Percentiles rank a stretch among this genome's conserved stretches.
These are phyloP conservation scores for Trichoderma semiorbis DNA, from an alignment of 2,329 filamentous ascomycete species.

Conservation along the genomic window DNA sequence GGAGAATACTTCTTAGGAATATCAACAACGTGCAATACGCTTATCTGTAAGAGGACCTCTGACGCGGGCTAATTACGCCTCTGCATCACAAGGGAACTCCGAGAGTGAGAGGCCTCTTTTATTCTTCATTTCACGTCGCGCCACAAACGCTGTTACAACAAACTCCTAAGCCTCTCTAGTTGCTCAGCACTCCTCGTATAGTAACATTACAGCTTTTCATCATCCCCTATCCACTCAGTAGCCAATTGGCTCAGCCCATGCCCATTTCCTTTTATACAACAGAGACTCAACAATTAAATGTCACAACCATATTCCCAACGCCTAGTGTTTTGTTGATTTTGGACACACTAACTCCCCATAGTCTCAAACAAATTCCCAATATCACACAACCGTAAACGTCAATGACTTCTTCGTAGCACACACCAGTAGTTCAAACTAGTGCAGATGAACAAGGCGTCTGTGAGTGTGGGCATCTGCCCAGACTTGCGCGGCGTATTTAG, in stretches of 20 bases:
- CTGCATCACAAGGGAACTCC: too few relatives aligned
- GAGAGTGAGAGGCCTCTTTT: not conserved
- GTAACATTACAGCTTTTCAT: not conserved
- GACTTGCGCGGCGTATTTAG: slow-evolving; percentile 28
- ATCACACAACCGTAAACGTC: not conserved
- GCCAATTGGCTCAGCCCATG: not conserved
- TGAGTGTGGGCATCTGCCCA: slow-evolving; percentile 31
- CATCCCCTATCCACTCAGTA: not conserved
- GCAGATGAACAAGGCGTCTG: slow-evolving; percentile 23
- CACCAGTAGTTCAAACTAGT: not conserved
- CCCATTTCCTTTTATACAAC: not conserved
- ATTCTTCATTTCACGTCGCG: not conserved
- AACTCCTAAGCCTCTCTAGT: not conserved
- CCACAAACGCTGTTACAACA: not conserved
- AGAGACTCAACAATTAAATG: not conserved
- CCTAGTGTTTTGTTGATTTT: not conserved
- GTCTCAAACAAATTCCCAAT: not conserved
- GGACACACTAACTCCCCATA: not conserved
- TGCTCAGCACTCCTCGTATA: not conserved
- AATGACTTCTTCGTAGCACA: not conserved
- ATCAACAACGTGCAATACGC: not conserved
- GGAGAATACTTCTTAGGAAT: not conserved
- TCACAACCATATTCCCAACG: not conserved
- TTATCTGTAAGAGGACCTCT: not conserved
- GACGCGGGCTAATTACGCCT: not conserved